A percentile compares a stretch with the other conserved stretches of the same genome.
phyloP scores from a whole-genome alignment of 2,329 filamentous ascomycete genomes.

The Paecilomyces variotii region DNA sequence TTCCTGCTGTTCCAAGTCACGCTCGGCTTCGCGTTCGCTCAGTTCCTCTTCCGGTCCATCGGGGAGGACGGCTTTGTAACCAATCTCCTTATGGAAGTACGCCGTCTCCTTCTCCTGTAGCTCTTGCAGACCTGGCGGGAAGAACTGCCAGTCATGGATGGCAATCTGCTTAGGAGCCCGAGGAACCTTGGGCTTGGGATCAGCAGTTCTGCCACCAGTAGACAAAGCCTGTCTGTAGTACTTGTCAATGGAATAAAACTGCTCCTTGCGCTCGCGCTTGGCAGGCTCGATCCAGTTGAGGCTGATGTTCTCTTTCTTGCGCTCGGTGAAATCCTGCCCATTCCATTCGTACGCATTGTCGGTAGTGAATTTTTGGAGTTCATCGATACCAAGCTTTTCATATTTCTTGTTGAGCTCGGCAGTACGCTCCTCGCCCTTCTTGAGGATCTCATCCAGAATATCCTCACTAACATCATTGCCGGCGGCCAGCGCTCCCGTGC shows the following conservation, averaged over 20 bases:
- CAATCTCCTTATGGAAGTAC: constrained; percentile 90
- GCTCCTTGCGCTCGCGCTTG: constrained; percentile 96
- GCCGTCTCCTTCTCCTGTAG: constrained; percentile 95
- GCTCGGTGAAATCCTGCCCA: constrained; percentile 85
- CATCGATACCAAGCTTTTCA: constrained; percentile 92
- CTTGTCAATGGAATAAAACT: constrained; percentile 97
- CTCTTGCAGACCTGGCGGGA: constrained; percentile 72
- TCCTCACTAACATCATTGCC: constrained; percentile 67
- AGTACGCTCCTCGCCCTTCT: constrained; percentile 79
- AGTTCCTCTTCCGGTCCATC: constrained; percentile 85
- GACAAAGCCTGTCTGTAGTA: constrained; percentile 91
- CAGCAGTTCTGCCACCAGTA: constrained; percentile 67
- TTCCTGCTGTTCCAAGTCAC: constrained; percentile 77
- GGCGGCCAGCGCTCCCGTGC: constrained; percentile 52
- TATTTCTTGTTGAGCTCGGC: constrained; percentile 88
- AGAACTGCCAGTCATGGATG: constrained; percentile 97
- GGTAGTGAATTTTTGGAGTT: constrained; percentile 94
- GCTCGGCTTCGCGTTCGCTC: constrained; percentile 77
- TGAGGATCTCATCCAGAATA: constrained; percentile 82
- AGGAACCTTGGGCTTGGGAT: constrained; percentile 91
- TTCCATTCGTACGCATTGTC: constrained; percentile 99
- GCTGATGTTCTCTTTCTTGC: constrained; percentile 77
- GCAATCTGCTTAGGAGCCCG: constrained; percentile 85
- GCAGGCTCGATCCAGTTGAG: constrained; percentile 96
- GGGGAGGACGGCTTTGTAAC: constrained; percentile 82